A percentile compares a stretch with the other conserved stretches of the same genome.
These are phyloP conservation scores for Triadica sebifera DNA, from an alignment of 345 rosid genomes.

Conservation along the genomic window DNA sequence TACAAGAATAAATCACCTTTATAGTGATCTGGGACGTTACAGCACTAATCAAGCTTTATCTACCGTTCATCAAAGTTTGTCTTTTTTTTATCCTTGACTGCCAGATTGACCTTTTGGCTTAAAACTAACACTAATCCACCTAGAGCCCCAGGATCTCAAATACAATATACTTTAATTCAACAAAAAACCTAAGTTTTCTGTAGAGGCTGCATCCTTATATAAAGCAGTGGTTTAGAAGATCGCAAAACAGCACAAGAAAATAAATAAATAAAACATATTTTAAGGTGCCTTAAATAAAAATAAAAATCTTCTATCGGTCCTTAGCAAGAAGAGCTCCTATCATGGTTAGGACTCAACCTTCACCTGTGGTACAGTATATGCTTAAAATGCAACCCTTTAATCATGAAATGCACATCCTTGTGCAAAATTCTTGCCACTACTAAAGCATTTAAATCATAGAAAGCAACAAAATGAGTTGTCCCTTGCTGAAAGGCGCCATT, in stretches of 20 bases:
- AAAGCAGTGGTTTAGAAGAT: not conserved
- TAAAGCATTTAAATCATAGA: not conserved
- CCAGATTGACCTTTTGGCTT: not conserved
- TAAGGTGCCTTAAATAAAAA: not conserved
- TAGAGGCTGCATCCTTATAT: not conserved
- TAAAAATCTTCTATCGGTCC: too few relatives aligned
- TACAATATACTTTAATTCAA: not conserved
- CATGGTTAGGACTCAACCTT: not conserved
- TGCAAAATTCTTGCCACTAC: not conserved
- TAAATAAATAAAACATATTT: not conserved
- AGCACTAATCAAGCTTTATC: not conserved
- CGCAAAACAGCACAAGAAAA: not conserved
- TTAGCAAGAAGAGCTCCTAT: not conserved
- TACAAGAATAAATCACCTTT: conserved; percentile 1
- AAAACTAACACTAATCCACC: not conserved
- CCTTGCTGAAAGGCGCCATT: not conserved
- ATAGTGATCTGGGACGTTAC: not conserved
- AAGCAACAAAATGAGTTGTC: not conserved
- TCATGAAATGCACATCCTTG: not conserved
- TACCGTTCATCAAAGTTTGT: not conserved
- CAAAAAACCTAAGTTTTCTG: too few relatives aligned
- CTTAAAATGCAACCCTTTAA: not conserved
- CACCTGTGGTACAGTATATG: not conserved
- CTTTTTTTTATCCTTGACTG: not conserved
- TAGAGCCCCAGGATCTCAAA: not conserved